Evolutionary conservation across 2,329 filamentous ascomycete species (phyloP).

Genomic region (Exophiala bonariae): DNA sequence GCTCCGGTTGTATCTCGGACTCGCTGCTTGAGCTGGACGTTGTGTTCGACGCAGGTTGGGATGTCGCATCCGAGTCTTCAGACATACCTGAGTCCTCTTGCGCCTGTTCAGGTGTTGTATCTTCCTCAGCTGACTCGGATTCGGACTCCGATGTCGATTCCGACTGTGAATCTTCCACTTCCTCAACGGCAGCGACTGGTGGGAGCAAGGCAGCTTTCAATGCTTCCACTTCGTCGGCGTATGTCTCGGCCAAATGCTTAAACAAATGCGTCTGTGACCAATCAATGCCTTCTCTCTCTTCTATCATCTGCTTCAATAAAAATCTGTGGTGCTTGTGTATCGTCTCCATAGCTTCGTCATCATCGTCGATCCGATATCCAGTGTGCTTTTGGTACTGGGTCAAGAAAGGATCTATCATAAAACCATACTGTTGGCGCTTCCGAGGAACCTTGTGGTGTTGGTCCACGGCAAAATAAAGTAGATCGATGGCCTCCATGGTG

Average conservation of each 20-base stretch:
- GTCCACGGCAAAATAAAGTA: slow-evolving; percentile 64
- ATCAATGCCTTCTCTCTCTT: slow-evolving; percentile 44
- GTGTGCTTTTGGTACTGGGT: slow-evolving; percentile 29
- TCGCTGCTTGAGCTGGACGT: slow-evolving; percentile 11
- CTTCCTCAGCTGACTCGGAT: slow-evolving; percentile 10
- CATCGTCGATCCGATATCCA: slow-evolving; percentile 36
- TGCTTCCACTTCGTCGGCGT: slow-evolving; percentile 29
- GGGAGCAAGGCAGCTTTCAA: slow-evolving; percentile 17
- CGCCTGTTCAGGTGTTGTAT: slow-evolving; percentile 26
- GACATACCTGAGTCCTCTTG: slow-evolving; percentile 28
- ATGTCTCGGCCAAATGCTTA: slow-evolving; percentile 44
- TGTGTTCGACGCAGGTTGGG: slow-evolving; percentile 6
- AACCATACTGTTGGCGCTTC: slow-evolving; percentile 25
- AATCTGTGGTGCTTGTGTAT: slow-evolving; percentile 47
- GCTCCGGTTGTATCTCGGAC: slow-evolving; percentile 15
- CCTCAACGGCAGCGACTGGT: slow-evolving; percentile 19
- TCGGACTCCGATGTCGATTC: slow-evolving; percentile 29
- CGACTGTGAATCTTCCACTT: slow-evolving; percentile 8
- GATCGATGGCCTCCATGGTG: slow-evolving; percentile 59
- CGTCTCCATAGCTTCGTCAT: slow-evolving; percentile 47
- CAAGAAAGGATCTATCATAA: slow-evolving; percentile 28
- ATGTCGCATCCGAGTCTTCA: slow-evolving; percentile 33
- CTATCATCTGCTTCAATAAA: slow-evolving; percentile 48
- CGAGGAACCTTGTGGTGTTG: slow-evolving; percentile 44
- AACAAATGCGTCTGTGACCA: slow-evolving; percentile 47